Base-by-base conservation (phyloP, 345 rosid genomes). In the Psidium guajava region DNA sequence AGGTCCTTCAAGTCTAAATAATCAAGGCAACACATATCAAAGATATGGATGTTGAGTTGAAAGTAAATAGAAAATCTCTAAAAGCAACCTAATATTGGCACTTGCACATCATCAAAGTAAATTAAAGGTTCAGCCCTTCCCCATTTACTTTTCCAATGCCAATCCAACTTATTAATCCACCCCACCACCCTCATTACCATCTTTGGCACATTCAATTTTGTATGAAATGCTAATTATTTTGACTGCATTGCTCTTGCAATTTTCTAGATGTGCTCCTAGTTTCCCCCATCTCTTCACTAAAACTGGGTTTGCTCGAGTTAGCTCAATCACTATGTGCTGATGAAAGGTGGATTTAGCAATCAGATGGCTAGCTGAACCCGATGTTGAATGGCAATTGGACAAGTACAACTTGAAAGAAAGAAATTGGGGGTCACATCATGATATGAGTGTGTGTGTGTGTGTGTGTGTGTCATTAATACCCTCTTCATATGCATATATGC, bases 1-100 rank as follows among this genome's bases (percentile, higher is more conserved):
- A 96, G 93, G 89, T 95, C 98, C 87, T 94, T 98, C 91, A 94
- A 85, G 87, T 96, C 99, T 96, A 81, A 81, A 89, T 83, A 40
- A 49, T 81, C 11, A 36, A 86, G 84, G 36, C 22, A n/a, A 54
- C 83, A 16, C 52, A 52, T 27, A 15, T 36, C 24, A 59, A 59
- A 13, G 32, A 5, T 10, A 47, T 49, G 54, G 82, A 24, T 1
- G 21, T 25, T 27, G 52, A 28, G 54, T 49, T 49, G 22, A 25
- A 49, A 24, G 20, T 20, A 50, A 51, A 36, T 1, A 0, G 40
- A 59, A 27, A 27, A 61, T 61, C 40, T 61, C 40, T 14, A 15
- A 27, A 54, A 54, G 40, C 40, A 27, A 13, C 73, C 20, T 61
- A 61, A 27, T 61, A 61, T 61, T 27, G 36, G 73, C 73, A 10